Evolutionary conservation across 192 early-diverging fungal genomes (phyloP), one percentile per base, ranked within the genome.

Genomic region (Dispira simplex): DNA sequence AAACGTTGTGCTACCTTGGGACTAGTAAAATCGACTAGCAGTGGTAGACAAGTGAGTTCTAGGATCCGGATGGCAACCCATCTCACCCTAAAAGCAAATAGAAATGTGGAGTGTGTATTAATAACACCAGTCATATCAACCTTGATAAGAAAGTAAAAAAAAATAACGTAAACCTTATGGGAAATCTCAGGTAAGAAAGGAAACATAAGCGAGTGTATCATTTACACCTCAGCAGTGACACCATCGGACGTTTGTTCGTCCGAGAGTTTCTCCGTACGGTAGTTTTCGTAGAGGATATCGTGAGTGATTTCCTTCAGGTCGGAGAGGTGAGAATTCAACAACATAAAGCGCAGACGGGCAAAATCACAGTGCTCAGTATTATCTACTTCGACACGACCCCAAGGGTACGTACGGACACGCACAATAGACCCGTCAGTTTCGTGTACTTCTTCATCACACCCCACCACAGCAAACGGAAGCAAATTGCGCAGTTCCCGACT

Each of bases 251-350:
- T 55, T 10, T 62, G 56, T 32, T 63, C 65, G 20, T 66, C 73
- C 9, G 77, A 78, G 9, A 99, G 87, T 77, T 93, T 93, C 69
- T 89, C 82, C 16, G 91, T 88, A 77, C 97, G 91, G 75, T 95
- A 95, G 56, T 90, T 85, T 69, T 95, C 90, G 71, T 99, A 99
- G 68, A 97, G 86, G 60, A 90, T 87, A 68, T 85, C 86, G 66
- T 95, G 91, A 12, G 97, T 99, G 66, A 92, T 93, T 58, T 97
- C 97, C 71, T 95, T 95, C 43, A 99, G 75, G 57, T 99, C 97
- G 67, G 93, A 90, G 65, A 99, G 81, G 72, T 99, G 97, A 65
- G 93, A 95, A 77, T 93, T 93, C 55, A 95, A 84, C 62, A 95
- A 72, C 25, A 95, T 86, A 63, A 91, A 91, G 62, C 95, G 85